Evolutionary conservation across 1,284 basidiomycete species (phyloP).

Genomic region (Microbotryomycetes sp.): DNA sequence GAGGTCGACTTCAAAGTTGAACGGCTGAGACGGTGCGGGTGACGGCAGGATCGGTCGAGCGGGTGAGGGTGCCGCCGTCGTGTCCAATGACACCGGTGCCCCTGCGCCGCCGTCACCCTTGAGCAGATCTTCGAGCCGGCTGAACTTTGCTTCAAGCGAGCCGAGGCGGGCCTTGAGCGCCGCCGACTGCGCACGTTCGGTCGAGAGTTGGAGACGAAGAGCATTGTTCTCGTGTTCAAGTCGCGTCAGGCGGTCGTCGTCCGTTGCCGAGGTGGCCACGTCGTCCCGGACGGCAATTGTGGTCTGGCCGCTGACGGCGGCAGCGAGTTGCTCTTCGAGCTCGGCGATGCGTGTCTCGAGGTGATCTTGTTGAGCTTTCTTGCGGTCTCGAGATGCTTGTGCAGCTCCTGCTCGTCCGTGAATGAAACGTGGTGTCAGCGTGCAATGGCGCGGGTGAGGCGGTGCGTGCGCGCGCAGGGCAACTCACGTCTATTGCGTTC

Average conservation of each 20-base stretch:
- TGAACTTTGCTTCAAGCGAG: slow-evolving; percentile 24
- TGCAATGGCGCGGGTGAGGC: background rate
- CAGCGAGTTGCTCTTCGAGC: slow-evolving; percentile 20
- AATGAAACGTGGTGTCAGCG: background rate
- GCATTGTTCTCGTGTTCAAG: slow-evolving; percentile 24
- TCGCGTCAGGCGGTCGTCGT: background rate
- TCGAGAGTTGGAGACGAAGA: slow-evolving; percentile 16
- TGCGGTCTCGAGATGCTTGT: slow-evolving; percentile 29
- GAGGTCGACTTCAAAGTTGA: slow-evolving; percentile 5
- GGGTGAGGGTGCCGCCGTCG: slow-evolving; percentile 7
- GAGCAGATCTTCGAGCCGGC: slow-evolving; percentile 17
- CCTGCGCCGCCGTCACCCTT: background rate
- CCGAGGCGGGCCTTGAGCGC: slow-evolving; percentile 21
- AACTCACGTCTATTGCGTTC: slow-evolving; percentile 4
- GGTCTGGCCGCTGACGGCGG: background rate
- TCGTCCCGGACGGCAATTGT: background rate
- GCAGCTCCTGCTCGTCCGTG: slow-evolving; percentile 22
- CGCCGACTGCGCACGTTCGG: slow-evolving; percentile 20
- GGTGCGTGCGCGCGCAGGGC: no score
- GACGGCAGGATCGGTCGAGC: slow-evolving; percentile 22
- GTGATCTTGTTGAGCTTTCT: slow-evolving; percentile 24
- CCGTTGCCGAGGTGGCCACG: background rate
- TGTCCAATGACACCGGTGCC: slow-evolving; percentile 30
- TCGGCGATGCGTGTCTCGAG: slow-evolving; percentile 19
- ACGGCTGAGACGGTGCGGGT: slow-evolving; percentile 31